Evolutionary conservation across 768 basidiomycete species (phyloP).

Genomic region (Termitomyces sp.): DNA sequence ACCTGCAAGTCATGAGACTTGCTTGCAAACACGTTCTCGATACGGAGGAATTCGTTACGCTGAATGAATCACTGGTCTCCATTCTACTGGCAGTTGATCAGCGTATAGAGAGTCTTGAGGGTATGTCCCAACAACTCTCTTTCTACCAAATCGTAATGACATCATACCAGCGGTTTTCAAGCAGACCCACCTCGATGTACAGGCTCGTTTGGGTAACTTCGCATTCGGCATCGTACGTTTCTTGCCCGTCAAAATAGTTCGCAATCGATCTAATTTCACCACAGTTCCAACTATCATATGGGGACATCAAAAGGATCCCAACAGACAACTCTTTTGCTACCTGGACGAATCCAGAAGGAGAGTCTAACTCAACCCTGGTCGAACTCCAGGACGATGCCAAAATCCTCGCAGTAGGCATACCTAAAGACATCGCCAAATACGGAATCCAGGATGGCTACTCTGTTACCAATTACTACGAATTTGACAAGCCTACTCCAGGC

Average conservation of each 20-base stretch:
- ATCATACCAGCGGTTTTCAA: conserved; percentile 30
- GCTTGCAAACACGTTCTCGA: conserved; percentile 35
- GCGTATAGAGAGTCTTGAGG: conserved; percentile 33
- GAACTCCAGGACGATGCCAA: conserved; percentile 20
- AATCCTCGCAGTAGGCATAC: conserved; percentile 15
- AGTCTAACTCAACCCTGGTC: conserved; percentile 11
- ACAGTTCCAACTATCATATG: conserved; percentile 33
- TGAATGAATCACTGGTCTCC: conserved; percentile 31
- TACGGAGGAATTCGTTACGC: conserved; percentile 28
- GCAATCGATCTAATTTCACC: background rate
- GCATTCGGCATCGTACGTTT: conserved; percentile 36
- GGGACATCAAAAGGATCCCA: conserved; percentile 30
- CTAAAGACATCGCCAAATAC: conserved; percentile 29
- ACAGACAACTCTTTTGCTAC: conserved; percentile 29
- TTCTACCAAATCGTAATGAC: background rate
- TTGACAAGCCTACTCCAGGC: conserved; percentile 22
- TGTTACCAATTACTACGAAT: conserved; percentile 31
- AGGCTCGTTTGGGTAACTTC: conserved; percentile 32
- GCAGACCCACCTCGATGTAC: conserved; percentile 33
- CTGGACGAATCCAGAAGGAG: conserved; percentile 26
- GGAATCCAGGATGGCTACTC: conserved; percentile 33
- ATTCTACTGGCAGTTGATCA: conserved; percentile 30
- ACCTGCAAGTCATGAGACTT: conserved; percentile 30
- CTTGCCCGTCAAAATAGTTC: background rate
- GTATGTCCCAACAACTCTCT: conserved; percentile 14